Conservation (phyloP, 345 rosid species). For the Boechera divaricarpa region DNA sequence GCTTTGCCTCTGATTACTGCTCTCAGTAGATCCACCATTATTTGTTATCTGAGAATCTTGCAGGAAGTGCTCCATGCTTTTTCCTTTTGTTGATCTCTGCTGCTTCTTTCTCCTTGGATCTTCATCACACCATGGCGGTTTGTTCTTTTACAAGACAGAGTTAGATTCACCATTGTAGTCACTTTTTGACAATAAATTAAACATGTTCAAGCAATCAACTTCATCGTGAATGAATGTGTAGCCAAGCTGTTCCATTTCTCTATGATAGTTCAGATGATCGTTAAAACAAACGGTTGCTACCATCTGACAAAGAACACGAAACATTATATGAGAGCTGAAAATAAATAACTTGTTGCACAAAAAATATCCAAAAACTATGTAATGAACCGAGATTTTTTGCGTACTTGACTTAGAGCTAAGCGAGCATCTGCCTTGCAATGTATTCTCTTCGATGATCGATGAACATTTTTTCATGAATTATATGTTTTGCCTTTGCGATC, state of each 20-base stretch:
- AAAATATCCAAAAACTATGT: background rate
- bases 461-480: background rate
- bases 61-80: background rate
- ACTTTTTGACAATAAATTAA: constrained; percentile 1
- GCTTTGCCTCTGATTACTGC: background rate
- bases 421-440: background rate
- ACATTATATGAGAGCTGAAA: background rate
- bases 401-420: constrained; percentile 8
- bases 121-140: background rate
- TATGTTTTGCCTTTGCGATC: background rate
- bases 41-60: background rate
- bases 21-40: background rate
- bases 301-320: background rate
- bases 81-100: background rate
- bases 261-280: constrained; percentile 1
- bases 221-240: background rate
- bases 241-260: constrained; percentile 3
- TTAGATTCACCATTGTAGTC: background rate
- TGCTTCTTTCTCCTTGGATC: background rate
- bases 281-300: background rate
- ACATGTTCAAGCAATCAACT: constrained; percentile 2
- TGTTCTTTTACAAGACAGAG: background rate
- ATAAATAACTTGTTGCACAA: background rate
- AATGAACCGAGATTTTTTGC: background rate
- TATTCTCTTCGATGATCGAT: background rate